These are phyloP conservation scores for Papiliotrema fonsecae DNA, from an alignment of 1,284 basidiomycete genomes.

Conservation along the genomic window DNA sequence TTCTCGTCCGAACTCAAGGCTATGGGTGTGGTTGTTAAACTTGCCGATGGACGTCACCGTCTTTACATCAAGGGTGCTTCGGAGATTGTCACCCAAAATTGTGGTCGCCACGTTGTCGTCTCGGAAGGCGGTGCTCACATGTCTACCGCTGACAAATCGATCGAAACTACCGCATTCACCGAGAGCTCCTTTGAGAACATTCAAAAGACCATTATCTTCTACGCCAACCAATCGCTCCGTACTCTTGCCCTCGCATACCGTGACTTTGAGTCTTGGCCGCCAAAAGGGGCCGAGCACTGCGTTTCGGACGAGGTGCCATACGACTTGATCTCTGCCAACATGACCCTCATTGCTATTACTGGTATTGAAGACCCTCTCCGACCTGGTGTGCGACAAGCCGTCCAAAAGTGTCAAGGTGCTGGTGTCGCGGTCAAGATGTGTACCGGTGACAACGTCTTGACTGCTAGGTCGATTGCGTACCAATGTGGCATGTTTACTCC, in stretches of 20 bases:
- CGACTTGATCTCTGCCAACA: conserved; percentile 62
- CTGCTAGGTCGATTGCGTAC: conserved; percentile 79
- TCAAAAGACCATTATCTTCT: conserved; percentile 86
- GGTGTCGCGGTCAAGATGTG: conserved; percentile 99
- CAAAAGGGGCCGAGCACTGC: conserved; percentile 54
- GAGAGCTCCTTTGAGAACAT: conserved; percentile 70
- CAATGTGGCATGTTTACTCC: conserved; percentile 92
- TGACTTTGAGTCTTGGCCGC: conserved; percentile 85
- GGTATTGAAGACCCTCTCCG: conserved; percentile 97
- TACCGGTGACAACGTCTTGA: conserved; percentile 95
- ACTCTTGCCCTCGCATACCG: conserved; percentile 91
- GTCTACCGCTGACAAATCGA: conserved; percentile 29
- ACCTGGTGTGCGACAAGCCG: conserved; percentile 80
- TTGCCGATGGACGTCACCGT: conserved; percentile 56
- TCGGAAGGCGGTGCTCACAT: conserved; percentile 16
- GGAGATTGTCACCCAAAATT: conserved; percentile 80
- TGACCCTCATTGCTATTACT: conserved; percentile 81
- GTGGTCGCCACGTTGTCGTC: conserved; percentile 66
- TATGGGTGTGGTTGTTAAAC: conserved; percentile 84
- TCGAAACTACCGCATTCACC: conserved; percentile 62
- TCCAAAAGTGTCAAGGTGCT: conserved; percentile 76
- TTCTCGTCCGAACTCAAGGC: conserved; percentile 94
- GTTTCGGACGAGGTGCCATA: conserved; percentile 58
- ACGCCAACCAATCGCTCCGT: conserved; percentile 89
- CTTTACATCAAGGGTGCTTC: conserved; percentile 89